Base-by-base conservation (phyloP, 2,329 filamentous ascomycete genomes). In the Ceratocystis papillata region DNA sequence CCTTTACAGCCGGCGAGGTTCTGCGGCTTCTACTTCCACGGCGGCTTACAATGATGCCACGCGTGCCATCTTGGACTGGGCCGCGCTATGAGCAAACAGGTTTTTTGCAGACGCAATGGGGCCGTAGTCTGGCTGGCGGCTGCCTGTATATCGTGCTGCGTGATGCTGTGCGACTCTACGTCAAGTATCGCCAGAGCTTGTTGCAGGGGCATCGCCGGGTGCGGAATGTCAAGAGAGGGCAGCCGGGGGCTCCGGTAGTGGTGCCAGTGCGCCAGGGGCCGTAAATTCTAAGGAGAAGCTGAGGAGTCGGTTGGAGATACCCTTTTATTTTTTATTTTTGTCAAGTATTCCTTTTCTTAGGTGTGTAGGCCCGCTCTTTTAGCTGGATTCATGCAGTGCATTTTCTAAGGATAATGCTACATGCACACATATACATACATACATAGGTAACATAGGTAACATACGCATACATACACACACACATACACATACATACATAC, bases 111-210 rank as follows among this genome's bases (percentile, higher is more conserved):
- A 84, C 88, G 70, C 85, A 87, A 67, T 97, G 94, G 90, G 94
- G 91, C 0, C 81, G 94, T 66, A 96, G 89, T 72, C 79, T 99
- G 2, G 81, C 94, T 0, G 94, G 94, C 1, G 94, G 94, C 0
- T 94, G 90, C 73, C 76, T 96, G 22, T 96, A 93, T 71, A 86
- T 97, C 17, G 86, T 96, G 8, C 75, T 96, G 64, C 94, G 93
- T 74, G 85, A 88, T 70, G 79, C 78, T 2, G 76, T 87, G 63
- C 77, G 78, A 67, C 74, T 88, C 28, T 88, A 86, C 72, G 79
- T 81, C 69, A 87, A 87, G 75, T 85, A 85, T 73, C 78, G 83
- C 68, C 80, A 79, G 68, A 84, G 83, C 12, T 78, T 81, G 70
- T 79, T 83, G 44, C 80, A 81, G 71, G 77, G 78, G 5, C 79